Conservation (phyloP, 805 yeast genomes). For the Candida arabinofermentans region DNA sequence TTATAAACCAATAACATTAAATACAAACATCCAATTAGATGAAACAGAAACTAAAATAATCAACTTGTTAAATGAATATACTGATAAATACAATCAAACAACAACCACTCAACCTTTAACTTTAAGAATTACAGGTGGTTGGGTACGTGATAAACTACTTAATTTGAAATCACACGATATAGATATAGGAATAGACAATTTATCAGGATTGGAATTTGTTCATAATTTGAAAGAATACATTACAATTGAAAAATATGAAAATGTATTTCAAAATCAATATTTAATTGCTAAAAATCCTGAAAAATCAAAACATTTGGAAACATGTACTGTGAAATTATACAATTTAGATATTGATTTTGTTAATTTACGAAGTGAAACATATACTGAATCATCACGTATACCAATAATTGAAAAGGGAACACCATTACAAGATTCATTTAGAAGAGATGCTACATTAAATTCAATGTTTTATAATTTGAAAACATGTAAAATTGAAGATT, state of each 20-base stretch:
- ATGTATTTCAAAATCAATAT: conserved; percentile 45
- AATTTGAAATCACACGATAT: conserved; percentile 81
- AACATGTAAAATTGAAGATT: conserved; percentile 71
- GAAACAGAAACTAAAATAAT: conserved; percentile 24
- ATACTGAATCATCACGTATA: conserved; percentile 79
- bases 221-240: conserved; percentile 52
- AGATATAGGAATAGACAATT: conserved; percentile 82
- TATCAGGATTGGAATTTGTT: conserved; percentile 88
- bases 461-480: conserved; percentile 85
- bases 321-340: conserved; percentile 85
- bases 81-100: conserved; percentile 20
- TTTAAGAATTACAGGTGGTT: conserved; percentile 90
- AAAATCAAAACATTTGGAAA: conserved; percentile 92
- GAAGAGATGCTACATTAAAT: conserved; percentile 94
- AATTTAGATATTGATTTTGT: conserved; percentile 92
- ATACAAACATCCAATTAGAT: conserved; percentile 14
- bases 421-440: conserved; percentile 82
- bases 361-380: conserved; percentile 82
- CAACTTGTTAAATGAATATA: conserved; percentile 23
- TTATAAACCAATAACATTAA: not conserved
- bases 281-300: conserved; percentile 91
- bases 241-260: conserved; percentile 4
- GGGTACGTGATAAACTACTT: conserved; percentile 94
- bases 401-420: conserved; percentile 84
- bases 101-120: conserved; percentile 18